Evolutionary conservation across 73 alveolate genomes (phyloP), one percentile per base, ranked within the genome.

Genomic region (Symbiodinium pilosum): DNA sequence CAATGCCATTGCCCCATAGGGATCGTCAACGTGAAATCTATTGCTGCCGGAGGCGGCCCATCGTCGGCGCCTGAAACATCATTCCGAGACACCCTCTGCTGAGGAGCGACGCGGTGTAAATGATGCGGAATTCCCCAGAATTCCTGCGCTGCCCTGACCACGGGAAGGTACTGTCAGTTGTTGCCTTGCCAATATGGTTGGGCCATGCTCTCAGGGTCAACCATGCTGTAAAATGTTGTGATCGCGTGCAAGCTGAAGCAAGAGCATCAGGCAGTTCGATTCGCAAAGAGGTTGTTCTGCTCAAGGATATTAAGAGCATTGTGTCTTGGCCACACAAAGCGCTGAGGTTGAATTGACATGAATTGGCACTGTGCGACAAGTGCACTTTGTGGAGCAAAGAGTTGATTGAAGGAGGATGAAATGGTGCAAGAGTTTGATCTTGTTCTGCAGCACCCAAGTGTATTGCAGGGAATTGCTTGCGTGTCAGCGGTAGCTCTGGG

Each of bases 131-230:
- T n/a, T n/a, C n/a, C n/a, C n/a, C 43, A 71, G 18, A 11, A 26
- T 0, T n/a, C 24, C 24, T 26, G 30, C 3, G 24, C 92, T 52
- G 6, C 38, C 43, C 11, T 16, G 40, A 77, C 87, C 43, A n/a
- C 0, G 47, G 14, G 52, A 12, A 84, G 93, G 94, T 34, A 21
- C 94, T 87, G 24, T 77, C 94, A 0, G 41, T 87, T 56, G 94
- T 77, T 4, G 94, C 94, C 64, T 87, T 87, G 94, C 94, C 94
- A 43, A 87, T 87, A 36, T 87, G 94, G 94, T 43, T 87, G 16
- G 94, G 94, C 40, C 28, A 7, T 11, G 41, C n/a, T 40, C 43
- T 16, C 87, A 38, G 5, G 81, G 52, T 77, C 28, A 24, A 34
- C 36, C 44, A 16, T 51, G 69, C 71, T 44, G 6, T 24, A 36